phyloP scores from a whole-genome alignment of 140 eudicot species.

The Bidens hawaiensis region DNA sequence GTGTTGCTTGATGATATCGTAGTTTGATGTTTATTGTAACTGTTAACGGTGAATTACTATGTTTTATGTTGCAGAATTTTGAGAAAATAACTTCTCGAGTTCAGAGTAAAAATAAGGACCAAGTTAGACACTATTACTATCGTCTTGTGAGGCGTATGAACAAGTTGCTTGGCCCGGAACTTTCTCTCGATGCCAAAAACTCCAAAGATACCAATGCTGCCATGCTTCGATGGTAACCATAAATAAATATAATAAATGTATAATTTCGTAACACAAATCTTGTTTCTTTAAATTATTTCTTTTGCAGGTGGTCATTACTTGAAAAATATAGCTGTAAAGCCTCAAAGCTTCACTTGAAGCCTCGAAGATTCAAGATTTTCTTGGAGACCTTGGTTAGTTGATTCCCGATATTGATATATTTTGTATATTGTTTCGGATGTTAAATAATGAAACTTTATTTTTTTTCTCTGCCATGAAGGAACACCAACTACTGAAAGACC shows the following conservation, averaged over 20 bases:
- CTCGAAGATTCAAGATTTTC: conserved; percentile 78
- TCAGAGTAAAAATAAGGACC: conserved; percentile 94
- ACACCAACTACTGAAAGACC: conserved; percentile 76
- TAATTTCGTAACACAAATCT: neutral
- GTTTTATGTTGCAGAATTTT: conserved; percentile 55
- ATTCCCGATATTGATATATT: neutral
- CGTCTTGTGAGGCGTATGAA: conserved; percentile 96
- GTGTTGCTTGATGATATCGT: neutral
- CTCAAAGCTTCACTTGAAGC: conserved; percentile 94
- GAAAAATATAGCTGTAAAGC: conserved; percentile 93
- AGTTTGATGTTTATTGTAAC: neutral
- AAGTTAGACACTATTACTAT: conserved; percentile 96
- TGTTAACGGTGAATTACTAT: neutral
- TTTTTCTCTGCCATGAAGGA: conserved; percentile 44
- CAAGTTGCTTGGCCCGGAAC: conserved; percentile 82
- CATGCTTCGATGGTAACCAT: conserved; percentile 79
- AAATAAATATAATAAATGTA: neutral
- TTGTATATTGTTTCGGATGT: neutral
- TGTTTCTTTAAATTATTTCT: neutral
- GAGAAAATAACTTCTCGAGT: conserved; percentile 89
- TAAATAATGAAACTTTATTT: neutral
- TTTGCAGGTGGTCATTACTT: conserved; percentile 85
- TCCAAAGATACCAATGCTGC: conserved; percentile 91
- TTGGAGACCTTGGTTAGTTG: conserved; percentile 77
- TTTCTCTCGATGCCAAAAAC: conserved; percentile 87